Evolutionary conservation across 345 rosid species (phyloP).

Genomic region (Trapa incisa): DNA sequence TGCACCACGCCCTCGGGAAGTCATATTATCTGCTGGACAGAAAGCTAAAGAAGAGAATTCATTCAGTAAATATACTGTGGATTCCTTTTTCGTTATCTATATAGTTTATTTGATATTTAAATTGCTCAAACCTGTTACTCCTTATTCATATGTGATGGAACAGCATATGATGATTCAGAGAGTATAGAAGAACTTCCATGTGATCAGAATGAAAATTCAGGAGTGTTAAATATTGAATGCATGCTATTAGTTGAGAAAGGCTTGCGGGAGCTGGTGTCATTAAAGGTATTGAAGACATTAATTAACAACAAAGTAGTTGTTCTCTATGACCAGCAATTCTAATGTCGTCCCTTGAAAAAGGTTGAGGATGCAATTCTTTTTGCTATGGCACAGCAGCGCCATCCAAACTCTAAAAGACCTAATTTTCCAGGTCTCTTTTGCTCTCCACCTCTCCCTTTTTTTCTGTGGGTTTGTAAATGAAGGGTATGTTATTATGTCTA

Average conservation of each 20-base stretch:
- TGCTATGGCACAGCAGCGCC: constrained; percentile 65
- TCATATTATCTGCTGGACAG: constrained; percentile 65
- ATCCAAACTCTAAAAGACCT: constrained; percentile 22
- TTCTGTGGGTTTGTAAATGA: not conserved
- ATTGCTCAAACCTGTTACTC: not conserved
- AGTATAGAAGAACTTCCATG: constrained; percentile 35
- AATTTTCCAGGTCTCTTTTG: constrained; percentile 23
- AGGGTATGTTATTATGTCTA: not conserved
- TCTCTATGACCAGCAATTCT: not conserved
- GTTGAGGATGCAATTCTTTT: constrained; percentile 65
- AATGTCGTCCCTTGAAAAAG: constrained; percentile 14
- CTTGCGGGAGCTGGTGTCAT: constrained; percentile 45
- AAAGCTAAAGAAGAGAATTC: constrained; percentile 39
- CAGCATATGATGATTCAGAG: constrained; percentile 27
- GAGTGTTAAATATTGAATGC: constrained; percentile 64
- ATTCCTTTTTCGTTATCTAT: not conserved
- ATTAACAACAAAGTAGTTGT: not conserved
- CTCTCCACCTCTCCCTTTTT: not conserved
- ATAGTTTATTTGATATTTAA: not conserved
- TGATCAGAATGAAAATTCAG: constrained; percentile 32
- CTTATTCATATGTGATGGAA: not conserved
- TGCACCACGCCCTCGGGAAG: constrained; percentile 73
- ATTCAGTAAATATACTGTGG: constrained; percentile 19
- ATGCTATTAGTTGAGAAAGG: constrained; percentile 83
- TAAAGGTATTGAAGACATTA: too few species aligned